Conservation (phyloP, 257 asterid species). For the Euphrasia confusa region DNA sequence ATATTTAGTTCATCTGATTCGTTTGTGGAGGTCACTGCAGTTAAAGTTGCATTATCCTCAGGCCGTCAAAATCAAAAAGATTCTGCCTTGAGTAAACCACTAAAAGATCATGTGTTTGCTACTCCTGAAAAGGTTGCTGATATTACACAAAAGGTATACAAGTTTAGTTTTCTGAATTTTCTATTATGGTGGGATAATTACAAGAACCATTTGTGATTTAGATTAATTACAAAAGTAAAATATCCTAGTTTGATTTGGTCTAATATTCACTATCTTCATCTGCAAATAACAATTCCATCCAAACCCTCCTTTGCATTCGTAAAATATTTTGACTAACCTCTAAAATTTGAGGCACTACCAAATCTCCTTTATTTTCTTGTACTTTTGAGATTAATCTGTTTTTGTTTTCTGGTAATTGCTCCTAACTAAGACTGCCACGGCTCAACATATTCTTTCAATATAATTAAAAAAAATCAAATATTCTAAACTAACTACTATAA, state of each 20-base stretch:
- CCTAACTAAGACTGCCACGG: background rate
- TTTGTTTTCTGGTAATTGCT: background rate
- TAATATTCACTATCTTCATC: background rate
- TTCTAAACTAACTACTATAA: too few relatives aligned
- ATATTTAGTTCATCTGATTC: constrained; percentile 19
- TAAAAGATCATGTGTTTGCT: constrained; percentile 91
- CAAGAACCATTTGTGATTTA: background rate
- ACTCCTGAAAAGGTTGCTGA: constrained; percentile 88
- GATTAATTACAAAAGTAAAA: background rate
- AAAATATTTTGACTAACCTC: background rate
- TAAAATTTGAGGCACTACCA: background rate
- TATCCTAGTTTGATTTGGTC: background rate
- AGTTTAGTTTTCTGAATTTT: background rate
- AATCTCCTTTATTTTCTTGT: background rate
- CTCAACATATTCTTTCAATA: too few relatives aligned
- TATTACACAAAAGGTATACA: constrained; percentile 76
- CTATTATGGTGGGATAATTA: background rate
- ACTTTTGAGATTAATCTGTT: background rate
- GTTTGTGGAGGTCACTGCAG: constrained; percentile 80
- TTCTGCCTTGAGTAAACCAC: constrained; percentile 67
- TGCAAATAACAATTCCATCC: background rate
- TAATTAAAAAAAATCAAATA: too few relatives aligned
- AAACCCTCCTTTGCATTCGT: background rate
- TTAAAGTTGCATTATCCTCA: constrained; percentile 73
- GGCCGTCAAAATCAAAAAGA: constrained; percentile 61